Conservation (phyloP, 148 eudicot species). For the Pouteria glomerata region DNA sequence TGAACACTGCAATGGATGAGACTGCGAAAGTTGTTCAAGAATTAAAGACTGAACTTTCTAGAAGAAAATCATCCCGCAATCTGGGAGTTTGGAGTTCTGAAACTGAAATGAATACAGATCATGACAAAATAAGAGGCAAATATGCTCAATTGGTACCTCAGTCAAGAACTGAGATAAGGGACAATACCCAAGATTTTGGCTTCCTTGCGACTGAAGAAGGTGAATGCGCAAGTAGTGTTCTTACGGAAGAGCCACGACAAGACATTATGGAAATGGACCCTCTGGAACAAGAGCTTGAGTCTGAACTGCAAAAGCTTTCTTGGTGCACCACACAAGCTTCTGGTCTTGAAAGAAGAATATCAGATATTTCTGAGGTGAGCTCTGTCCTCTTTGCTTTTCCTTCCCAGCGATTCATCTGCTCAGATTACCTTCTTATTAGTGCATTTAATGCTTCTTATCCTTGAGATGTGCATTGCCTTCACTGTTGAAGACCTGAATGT, state of each 20-base stretch:
- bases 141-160: constrained; percentile 4
- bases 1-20: constrained; percentile 49
- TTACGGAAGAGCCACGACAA: constrained; percentile 43
- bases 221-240: constrained; percentile 49
- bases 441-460: background rate
- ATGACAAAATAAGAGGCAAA: constrained; percentile 10
- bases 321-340: constrained; percentile 37
- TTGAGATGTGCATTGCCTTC: background rate
- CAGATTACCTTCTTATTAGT: background rate
- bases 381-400: background rate
- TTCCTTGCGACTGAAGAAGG: constrained; percentile 24
- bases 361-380: constrained; percentile 36
- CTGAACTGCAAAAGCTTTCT: constrained; percentile 69
- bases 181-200: constrained; percentile 16
- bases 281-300: constrained; percentile 66
- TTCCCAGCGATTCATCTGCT: background rate
- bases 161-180: constrained; percentile 5
- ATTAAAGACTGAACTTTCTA: constrained; percentile 46
- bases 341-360: constrained; percentile 22
- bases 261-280: constrained; percentile 53
- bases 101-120: constrained; percentile 9
- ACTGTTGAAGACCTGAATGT: background rate
- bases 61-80: constrained; percentile 28
- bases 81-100: constrained; percentile 14
- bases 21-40: constrained; percentile 60